These are phyloP conservation scores for Alternaria postmessia DNA, from an alignment of 2,329 filamentous ascomycete species.

Conservation along the genomic window DNA sequence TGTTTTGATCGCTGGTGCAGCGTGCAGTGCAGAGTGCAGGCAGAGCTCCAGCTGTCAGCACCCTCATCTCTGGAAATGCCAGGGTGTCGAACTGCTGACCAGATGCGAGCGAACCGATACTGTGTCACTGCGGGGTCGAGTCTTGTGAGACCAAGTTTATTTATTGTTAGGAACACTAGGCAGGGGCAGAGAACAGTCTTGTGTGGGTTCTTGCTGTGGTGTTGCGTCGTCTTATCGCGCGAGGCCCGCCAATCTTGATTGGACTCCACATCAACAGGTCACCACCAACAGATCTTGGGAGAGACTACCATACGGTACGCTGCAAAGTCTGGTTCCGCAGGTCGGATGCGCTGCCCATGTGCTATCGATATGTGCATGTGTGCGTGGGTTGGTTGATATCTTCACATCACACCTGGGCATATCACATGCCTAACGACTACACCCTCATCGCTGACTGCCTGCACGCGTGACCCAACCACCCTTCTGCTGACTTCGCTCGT, in stretches of 20 bases:
- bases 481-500: slow-evolving; percentile 1
- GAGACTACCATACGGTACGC: not conserved
- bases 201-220: not conserved
- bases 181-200: not conserved
- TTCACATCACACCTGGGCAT: not conserved
- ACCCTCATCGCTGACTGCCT: not conserved
- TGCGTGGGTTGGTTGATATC: not conserved
- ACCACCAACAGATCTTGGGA: not conserved
- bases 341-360: not conserved
- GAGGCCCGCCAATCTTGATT: not conserved
- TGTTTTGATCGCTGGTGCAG: slow-evolving; percentile 13
- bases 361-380: not conserved
- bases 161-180: slow-evolving; percentile 6
- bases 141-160: not conserved
- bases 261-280: not conserved
- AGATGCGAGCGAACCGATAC: slow-evolving; percentile 3
- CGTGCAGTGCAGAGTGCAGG: not conserved
- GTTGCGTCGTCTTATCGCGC: slow-evolving; percentile 1
- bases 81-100: slow-evolving; percentile 10
- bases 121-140: slow-evolving; percentile 13
- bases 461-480: not conserved
- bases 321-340: not conserved
- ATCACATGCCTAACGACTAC: not conserved
- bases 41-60: not conserved
- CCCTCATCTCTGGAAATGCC: not conserved